Evolutionary conservation across 2,329 filamentous ascomycete species (phyloP).

Genomic region (Pseudogymnoascus sp.): DNA sequence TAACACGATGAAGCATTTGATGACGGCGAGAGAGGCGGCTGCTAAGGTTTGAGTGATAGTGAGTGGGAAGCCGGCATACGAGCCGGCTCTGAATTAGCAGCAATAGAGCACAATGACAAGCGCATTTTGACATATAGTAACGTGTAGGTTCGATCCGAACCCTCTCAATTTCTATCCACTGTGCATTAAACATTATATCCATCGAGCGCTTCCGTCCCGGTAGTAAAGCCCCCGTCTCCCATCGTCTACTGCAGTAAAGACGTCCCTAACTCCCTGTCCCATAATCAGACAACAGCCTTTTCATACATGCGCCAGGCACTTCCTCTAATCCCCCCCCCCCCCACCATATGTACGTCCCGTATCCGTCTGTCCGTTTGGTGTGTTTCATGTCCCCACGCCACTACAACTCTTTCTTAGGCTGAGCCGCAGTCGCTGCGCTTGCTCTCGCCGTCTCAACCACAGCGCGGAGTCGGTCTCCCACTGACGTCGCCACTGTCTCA

Average conservation of each 20-base stretch:
- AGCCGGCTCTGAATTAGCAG: neutral
- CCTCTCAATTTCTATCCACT: neutral
- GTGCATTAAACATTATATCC: conserved; percentile 7
- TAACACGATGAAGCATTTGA: conserved; percentile 71
- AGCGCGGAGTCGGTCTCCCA: conserved; percentile 22
- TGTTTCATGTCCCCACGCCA: neutral
- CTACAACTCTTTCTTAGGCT: conserved; percentile 22
- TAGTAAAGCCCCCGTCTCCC: neutral
- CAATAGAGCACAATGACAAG: neutral
- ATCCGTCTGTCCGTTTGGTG: neutral
- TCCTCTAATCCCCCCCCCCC: neutral
- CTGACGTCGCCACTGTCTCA: conserved; percentile 18
- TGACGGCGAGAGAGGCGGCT: conserved; percentile 34
- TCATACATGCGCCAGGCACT: conserved; percentile 4
- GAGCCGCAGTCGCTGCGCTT: conserved; percentile 14
- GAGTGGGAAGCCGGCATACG: neutral
- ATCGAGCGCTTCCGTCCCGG: neutral
- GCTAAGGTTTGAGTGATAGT: conserved; percentile 16
- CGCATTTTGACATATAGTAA: neutral
- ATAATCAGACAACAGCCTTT: neutral
- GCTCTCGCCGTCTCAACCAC: conserved; percentile 11
- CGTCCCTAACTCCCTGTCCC: neutral
- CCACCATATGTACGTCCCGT: neutral
- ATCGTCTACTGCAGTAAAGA: neutral
- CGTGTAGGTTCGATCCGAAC: neutral